Evolutionary conservation across 345 rosid species (phyloP).

Genomic region (Eucalyptus erythrocorys): DNA sequence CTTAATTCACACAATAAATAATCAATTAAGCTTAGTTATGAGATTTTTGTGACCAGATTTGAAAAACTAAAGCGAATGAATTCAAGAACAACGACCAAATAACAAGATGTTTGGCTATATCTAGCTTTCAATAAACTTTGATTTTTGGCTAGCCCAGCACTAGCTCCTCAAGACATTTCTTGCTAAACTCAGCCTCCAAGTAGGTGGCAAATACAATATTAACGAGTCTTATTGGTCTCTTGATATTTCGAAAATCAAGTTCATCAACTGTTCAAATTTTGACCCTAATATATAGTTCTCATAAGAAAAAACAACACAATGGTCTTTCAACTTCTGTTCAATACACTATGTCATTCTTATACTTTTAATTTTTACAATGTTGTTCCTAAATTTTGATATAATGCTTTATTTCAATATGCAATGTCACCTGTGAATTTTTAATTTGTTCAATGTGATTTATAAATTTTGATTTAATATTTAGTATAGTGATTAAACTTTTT

Average conservation of each 20-base stretch:
- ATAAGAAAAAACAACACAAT: not conserved
- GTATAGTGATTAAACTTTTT: not conserved
- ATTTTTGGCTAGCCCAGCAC: too few relatives aligned
- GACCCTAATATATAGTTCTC: not conserved
- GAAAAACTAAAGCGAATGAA: not conserved
- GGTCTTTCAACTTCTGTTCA: accelerated
- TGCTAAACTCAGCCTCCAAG: not conserved
- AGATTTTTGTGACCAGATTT: not conserved
- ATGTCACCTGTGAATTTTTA: accelerated
- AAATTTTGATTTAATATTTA: not conserved
- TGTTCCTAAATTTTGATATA: not conserved
- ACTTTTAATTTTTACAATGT: not conserved
- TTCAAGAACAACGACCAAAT: not conserved
- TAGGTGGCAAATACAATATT: not conserved
- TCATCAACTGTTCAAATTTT: accelerated
- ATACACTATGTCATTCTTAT: accelerated
- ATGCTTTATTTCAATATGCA: not conserved
- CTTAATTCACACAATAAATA: not conserved
- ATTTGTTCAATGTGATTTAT: too few relatives aligned
- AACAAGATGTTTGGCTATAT: not conserved
- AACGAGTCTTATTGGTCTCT: accelerated
- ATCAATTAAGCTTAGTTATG: not conserved
- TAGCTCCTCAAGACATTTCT: too few relatives aligned
- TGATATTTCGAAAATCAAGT: accelerated
- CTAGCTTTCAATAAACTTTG: too few relatives aligned